Evolutionary conservation across 495 filamentous ascomycete genomes (phyloP).

Genomic region (Tirmania nivea): DNA sequence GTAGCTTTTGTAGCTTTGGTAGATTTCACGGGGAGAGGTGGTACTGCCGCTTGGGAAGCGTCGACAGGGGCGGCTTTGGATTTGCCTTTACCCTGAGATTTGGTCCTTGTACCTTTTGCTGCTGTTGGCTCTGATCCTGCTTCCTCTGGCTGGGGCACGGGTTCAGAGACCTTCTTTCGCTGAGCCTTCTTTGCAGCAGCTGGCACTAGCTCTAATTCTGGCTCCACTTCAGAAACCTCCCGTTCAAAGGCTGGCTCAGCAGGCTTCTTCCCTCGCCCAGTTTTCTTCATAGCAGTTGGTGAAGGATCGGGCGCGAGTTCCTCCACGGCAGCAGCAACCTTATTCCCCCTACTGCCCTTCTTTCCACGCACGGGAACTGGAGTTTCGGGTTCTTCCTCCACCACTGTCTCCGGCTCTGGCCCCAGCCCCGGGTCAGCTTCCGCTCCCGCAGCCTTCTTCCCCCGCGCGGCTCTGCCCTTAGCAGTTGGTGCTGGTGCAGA

Average conservation of each 20-base stretch:
- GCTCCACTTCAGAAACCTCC: neutral
- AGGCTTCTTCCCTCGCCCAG: neutral
- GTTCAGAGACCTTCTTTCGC: neutral
- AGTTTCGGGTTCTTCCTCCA: neutral
- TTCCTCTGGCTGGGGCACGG: neutral
- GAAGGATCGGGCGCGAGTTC: neutral
- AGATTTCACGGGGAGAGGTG: too few species aligned
- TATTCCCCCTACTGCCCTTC: neutral
- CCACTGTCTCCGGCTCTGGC: neutral
- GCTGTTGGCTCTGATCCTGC: constrained; percentile 2
- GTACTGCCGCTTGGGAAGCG: too few species aligned
- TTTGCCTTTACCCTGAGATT: constrained; percentile 4
- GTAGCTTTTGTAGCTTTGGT: too few species aligned
- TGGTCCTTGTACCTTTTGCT: neutral
- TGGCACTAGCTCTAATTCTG: neutral
- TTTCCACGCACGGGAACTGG: neutral
- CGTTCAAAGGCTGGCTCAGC: neutral
- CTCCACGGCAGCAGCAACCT: neutral
- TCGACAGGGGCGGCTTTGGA: neutral
- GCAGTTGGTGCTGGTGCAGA: neutral
- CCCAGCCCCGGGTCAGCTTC: neutral
- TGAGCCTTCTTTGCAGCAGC: neutral
- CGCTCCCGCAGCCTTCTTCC: neutral
- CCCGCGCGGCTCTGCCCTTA: neutral
- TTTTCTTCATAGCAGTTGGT: neutral